phyloP scores from a whole-genome alignment of 805 yeast species.

The Clavispora phyllophila region DNA sequence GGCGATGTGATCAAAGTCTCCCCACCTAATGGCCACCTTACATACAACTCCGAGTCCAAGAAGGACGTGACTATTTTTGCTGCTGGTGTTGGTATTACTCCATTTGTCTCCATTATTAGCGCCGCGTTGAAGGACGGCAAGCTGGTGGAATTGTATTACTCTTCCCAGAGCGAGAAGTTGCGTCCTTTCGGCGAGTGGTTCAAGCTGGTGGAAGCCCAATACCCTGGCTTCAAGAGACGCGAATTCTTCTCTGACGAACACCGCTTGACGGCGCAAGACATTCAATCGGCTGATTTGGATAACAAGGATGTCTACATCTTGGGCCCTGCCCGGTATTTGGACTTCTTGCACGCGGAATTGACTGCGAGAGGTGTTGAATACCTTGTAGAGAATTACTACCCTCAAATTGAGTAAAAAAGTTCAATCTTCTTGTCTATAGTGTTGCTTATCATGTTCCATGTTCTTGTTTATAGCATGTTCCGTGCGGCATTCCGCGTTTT shows the following conservation, averaged over 20 bases:
- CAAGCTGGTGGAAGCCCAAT: slow-evolving; percentile 9
- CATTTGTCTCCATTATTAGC: slow-evolving; percentile 50
- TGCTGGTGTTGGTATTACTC: slow-evolving; percentile 70
- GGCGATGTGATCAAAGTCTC: slow-evolving; percentile 48
- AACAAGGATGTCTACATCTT: slow-evolving; percentile 25
- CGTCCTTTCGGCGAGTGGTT: slow-evolving; percentile 25
- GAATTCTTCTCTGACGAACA: slow-evolving; percentile 18
- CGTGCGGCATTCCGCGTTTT: no score
- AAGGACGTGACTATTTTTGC: slow-evolving; percentile 38
- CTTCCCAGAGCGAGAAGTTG: slow-evolving; percentile 18
- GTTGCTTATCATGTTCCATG: no score
- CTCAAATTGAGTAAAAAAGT: background rate
- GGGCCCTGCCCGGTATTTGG: slow-evolving; percentile 34
- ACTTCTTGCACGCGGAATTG: slow-evolving; percentile 19
- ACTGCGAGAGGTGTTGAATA: slow-evolving; percentile 1
- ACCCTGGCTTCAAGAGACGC: slow-evolving; percentile 14
- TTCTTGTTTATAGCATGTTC: no score
- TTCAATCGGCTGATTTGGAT: slow-evolving; percentile 15
- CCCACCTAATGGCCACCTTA: slow-evolving; percentile 58
- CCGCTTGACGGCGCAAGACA: slow-evolving; percentile 16
- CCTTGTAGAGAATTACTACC: background rate
- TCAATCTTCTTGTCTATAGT: no score
- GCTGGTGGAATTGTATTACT: slow-evolving; percentile 29
- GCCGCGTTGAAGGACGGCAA: slow-evolving; percentile 27
- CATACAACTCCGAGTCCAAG: slow-evolving; percentile 25